A percentile compares a stretch with the other conserved stretches of the same genome.
Conservation (phyloP, 169 alveolate genomes). For the Theileria equi region DNA sequence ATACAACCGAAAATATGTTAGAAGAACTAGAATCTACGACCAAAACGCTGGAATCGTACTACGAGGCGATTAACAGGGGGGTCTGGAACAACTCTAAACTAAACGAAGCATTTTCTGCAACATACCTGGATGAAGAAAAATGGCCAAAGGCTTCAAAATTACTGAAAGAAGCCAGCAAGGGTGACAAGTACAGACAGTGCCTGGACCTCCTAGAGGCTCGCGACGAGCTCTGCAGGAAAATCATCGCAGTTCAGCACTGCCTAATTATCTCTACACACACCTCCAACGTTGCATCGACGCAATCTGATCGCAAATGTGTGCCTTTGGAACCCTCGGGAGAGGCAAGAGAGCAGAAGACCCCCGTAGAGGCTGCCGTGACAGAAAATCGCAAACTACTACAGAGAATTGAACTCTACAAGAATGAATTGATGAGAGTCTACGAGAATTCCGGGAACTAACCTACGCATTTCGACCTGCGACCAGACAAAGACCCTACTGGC, state of each 20-base stretch:
- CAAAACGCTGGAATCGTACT: background rate
- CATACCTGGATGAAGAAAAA: constrained; percentile 3
- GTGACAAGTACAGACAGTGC: background rate
- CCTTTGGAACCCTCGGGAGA: too few species aligned
- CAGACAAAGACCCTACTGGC: too few species aligned
- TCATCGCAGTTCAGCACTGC: constrained; percentile 51
- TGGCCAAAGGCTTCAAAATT: constrained; percentile 35
- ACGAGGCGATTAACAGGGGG: background rate
- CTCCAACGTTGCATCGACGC: too few species aligned
- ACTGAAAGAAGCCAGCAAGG: background rate
- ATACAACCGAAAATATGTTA: background rate
- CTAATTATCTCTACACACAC: constrained; percentile 11
- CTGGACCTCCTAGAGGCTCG: constrained; percentile 19
- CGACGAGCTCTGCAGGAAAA: constrained; percentile 34
- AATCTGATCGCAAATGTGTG: too few species aligned
- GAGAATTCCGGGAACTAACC: too few species aligned
- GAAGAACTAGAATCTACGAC: background rate
- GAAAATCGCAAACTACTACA: too few species aligned
- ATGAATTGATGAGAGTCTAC: constrained; percentile 33
- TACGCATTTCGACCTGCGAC: too few species aligned
- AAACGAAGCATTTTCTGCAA: constrained; percentile 11
- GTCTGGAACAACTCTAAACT: too few species aligned
- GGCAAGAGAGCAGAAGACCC: too few species aligned
- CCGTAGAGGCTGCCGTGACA: too few species aligned
- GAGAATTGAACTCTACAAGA: constrained; percentile 44